A percentile compares a stretch with the other conserved stretches of the same genome.
Conservation (phyloP, 768 basidiomycete species). For the Psilocybe cyanescens region DNA sequence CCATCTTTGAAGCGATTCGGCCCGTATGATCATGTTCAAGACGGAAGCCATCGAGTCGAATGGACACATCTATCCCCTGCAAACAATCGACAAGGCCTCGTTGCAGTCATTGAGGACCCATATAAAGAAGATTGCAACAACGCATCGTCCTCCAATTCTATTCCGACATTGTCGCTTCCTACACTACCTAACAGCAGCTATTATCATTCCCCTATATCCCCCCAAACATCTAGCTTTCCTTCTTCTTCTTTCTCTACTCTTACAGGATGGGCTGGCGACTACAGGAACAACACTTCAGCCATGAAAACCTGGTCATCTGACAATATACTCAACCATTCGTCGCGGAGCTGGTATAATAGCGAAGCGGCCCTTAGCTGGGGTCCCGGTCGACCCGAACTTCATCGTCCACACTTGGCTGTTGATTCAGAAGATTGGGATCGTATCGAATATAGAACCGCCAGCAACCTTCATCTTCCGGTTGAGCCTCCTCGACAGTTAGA, state of each 20-base stretch:
- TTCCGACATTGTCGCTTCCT: slow-evolving; percentile 20
- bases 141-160: slow-evolving; percentile 12
- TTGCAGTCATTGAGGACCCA: slow-evolving; percentile 29
- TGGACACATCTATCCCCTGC: slow-evolving; percentile 28
- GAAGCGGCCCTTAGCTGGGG: slow-evolving; percentile 18
- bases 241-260: slow-evolving; percentile 38
- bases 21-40: slow-evolving; percentile 20
- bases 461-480: slow-evolving; percentile 18
- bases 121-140: slow-evolving; percentile 26
- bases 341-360: slow-evolving; percentile 20
- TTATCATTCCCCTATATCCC: slow-evolving; percentile 19
- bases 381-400: slow-evolving; percentile 16
- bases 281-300: slow-evolving; percentile 20
- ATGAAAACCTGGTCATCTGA: slow-evolving; percentile 16
- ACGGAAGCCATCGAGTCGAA: slow-evolving; percentile 21
- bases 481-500: slow-evolving; percentile 20
- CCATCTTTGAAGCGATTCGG: slow-evolving; percentile 23
- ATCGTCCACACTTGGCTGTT: slow-evolving; percentile 17
- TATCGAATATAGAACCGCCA: slow-evolving; percentile 23
- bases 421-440: slow-evolving; percentile 27
- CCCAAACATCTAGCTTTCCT: slow-evolving; percentile 15
- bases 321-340: slow-evolving; percentile 3
- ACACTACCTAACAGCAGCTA: slow-evolving; percentile 20
- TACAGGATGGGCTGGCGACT: slow-evolving; percentile 42
- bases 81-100: slow-evolving; percentile 24